Percentiles rank a stretch among this genome's conserved stretches.
phyloP scores from a whole-genome alignment of 768 basidiomycete species.

The Lactifluus hygrophoroides region DNA sequence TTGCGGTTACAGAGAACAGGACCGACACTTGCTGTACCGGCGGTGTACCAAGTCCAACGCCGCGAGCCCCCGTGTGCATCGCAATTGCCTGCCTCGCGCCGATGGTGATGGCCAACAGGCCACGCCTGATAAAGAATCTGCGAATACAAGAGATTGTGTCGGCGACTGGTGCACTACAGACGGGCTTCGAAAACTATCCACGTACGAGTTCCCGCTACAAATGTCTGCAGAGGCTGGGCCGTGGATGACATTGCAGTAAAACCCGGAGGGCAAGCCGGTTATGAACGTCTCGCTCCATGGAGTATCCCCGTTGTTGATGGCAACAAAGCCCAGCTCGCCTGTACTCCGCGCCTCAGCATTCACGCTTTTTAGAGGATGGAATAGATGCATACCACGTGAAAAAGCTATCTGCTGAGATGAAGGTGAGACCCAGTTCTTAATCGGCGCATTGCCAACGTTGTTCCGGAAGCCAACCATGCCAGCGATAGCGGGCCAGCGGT shows the following conservation, averaged over 20 bases:
- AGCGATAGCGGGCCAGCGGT: conserved; percentile 46
- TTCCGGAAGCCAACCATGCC: conserved; percentile 60
- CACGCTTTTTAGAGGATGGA: background rate
- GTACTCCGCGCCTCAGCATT: background rate
- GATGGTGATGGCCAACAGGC: conserved; percentile 23
- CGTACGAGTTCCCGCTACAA: conserved; percentile 45
- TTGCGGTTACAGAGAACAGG: conserved; percentile 44
- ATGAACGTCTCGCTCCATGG: conserved; percentile 48
- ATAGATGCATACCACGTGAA: conserved; percentile 38
- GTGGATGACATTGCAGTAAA: conserved; percentile 58
- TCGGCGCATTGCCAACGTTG: conserved; percentile 40
- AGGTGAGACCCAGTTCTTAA: conserved; percentile 53
- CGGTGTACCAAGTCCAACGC: background rate
- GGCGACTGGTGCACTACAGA: background rate
- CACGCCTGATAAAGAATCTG: conserved; percentile 20
- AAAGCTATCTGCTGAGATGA: conserved; percentile 56
- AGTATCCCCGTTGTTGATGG: conserved; percentile 55
- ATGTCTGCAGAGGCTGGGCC: conserved; percentile 33
- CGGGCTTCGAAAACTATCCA: background rate
- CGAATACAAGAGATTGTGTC: background rate
- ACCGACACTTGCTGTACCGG: conserved; percentile 1
- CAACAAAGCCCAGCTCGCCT: conserved; percentile 53
- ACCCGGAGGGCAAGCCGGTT: conserved; percentile 48
- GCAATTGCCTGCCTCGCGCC: conserved; percentile 23
- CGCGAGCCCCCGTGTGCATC: conserved; percentile 18